These are phyloP conservation scores for Priceomyces castillae DNA, from an alignment of 805 yeast species.

Conservation along the genomic window DNA sequence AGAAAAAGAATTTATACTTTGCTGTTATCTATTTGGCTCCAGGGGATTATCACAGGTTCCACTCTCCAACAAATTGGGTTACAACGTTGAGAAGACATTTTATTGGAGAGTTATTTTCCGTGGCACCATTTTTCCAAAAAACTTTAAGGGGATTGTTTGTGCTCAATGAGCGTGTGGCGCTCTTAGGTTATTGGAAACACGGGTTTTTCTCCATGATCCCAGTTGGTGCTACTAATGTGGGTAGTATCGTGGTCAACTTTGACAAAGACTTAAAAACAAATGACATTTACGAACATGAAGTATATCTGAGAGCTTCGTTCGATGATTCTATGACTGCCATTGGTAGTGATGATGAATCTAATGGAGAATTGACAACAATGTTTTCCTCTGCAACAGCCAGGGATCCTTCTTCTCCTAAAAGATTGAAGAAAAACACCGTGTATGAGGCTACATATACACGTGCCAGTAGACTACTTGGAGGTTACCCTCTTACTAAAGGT, in stretches of 20 bases:
- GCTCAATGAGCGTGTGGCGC: conserved; percentile 90
- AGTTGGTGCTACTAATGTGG: conserved; percentile 98
- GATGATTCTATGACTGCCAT: conserved; percentile 35
- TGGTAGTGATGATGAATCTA: conserved; percentile 8
- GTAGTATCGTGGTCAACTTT: conserved; percentile 86
- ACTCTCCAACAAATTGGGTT: conserved; percentile 96
- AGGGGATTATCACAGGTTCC: conserved; percentile 97
- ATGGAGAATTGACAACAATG: conserved; percentile 14
- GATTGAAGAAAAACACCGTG: conserved; percentile 70
- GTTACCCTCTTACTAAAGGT: conserved; percentile 86
- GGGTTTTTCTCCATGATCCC: conserved; percentile 99
- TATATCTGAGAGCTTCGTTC: conserved; percentile 23
- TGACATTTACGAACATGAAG: conserved; percentile 56
- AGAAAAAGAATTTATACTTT: conserved; percentile 65
- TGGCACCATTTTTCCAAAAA: conserved; percentile 93
- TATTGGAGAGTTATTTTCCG: conserved; percentile 92
- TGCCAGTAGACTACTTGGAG: conserved; percentile 74
- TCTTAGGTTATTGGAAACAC: conserved; percentile 92
- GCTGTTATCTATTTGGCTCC: conserved; percentile 96
- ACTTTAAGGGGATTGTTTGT: conserved; percentile 84
- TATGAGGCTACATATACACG: conserved; percentile 90
- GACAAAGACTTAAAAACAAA: conserved; percentile 90
- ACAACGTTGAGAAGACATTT: conserved; percentile 90
- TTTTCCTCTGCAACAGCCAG: conserved; percentile 8
- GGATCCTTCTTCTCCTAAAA: conserved; percentile 25